Evolutionary conservation across 2,329 filamentous ascomycete genomes (phyloP).

Genomic region (Phaeosphaeriaceae sp.): DNA sequence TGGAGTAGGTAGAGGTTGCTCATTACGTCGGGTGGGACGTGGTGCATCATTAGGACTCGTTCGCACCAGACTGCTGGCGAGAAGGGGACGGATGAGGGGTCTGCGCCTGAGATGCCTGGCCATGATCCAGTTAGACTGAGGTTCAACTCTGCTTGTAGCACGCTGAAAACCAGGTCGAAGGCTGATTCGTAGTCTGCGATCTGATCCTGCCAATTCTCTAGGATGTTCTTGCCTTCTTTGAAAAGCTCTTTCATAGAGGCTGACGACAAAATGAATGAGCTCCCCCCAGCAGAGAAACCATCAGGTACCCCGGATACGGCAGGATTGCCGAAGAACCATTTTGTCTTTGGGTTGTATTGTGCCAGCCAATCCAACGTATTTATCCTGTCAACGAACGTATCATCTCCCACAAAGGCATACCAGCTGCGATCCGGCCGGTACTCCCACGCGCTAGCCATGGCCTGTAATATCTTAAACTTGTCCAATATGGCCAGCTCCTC

Average conservation of each 20-base stretch:
- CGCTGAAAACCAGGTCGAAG: constrained; percentile 58
- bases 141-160: constrained; percentile 53
- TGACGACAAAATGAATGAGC: constrained; percentile 60
- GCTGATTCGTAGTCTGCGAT: constrained; percentile 58
- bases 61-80: constrained; percentile 54
- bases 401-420: constrained; percentile 66
- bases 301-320: constrained; percentile 42
- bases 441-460: constrained; percentile 43
- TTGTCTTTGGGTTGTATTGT: constrained; percentile 55
- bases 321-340: constrained; percentile 59
- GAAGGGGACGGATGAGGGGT: constrained; percentile 45
- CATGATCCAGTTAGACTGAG: constrained; percentile 55
- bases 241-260: constrained; percentile 54
- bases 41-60: constrained; percentile 48
- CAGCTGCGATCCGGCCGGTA: constrained; percentile 58
- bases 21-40: constrained; percentile 53
- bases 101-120: constrained; percentile 47
- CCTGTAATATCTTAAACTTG: constrained; percentile 50
- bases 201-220: constrained; percentile 53
- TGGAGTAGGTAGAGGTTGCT: constrained; percentile 56
- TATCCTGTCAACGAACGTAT: constrained; percentile 63
- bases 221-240: constrained; percentile 50
- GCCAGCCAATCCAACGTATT: constrained; percentile 61
- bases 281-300: constrained; percentile 60
- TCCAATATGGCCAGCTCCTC: constrained; percentile 31